Conservation (phyloP, 2,329 filamentous ascomycete genomes). For the Sclerotinia minor region DNA sequence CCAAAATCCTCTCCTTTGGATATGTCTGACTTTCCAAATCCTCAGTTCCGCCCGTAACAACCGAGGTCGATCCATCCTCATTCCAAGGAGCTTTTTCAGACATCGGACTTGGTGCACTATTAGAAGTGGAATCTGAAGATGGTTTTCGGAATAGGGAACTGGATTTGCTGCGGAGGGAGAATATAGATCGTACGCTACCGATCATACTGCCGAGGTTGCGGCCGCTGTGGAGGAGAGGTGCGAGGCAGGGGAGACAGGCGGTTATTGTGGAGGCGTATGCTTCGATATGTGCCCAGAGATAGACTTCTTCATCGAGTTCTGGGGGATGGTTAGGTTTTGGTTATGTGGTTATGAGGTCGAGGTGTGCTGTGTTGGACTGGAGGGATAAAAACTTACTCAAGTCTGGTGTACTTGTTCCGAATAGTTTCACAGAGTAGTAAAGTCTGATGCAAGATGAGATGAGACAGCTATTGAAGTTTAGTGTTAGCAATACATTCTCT, state of each 20-base stretch:
- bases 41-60: not conserved
- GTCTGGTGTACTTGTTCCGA: conserved; percentile 16
- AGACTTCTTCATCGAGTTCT: conserved; percentile 15
- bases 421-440: conserved; percentile 16
- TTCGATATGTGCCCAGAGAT: conserved; percentile 21
- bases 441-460: conserved; percentile 18
- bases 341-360: not conserved
- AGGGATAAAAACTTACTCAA: conserved; percentile 3
- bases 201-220: conserved; percentile 16
- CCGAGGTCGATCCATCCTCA: not conserved
- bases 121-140: conserved; percentile 2
- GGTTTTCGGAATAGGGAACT: not conserved
- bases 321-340: not conserved
- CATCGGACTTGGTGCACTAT: not conserved
- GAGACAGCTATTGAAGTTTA: conserved; percentile 3
- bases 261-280: conserved; percentile 11
- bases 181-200: conserved; percentile 9
- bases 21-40: conserved; percentile 15
- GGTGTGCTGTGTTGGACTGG: not conserved
- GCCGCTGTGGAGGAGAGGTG: conserved; percentile 9
- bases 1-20: not conserved
- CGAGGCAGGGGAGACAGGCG: conserved; percentile 14
- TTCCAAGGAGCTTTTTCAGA: conserved; percentile 12
- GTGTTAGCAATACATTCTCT: not conserved
- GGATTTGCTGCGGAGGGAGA: conserved; percentile 13